phyloP scores from a whole-genome alignment of 2,329 filamentous ascomycete species.

The Fusarium compactum region DNA sequence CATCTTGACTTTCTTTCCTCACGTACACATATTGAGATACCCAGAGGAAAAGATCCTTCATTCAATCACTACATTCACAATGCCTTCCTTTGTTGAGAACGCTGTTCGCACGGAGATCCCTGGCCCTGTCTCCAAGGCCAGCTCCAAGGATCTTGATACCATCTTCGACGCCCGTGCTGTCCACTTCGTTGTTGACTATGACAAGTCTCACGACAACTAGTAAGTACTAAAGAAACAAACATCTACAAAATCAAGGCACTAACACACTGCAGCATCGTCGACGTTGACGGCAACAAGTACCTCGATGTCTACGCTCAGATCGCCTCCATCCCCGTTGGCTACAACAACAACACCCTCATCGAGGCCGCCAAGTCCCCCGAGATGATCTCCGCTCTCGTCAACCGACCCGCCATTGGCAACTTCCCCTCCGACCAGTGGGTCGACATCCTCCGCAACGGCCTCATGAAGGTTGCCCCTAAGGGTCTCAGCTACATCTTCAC shows the following conservation, averaged over 20 bases:
- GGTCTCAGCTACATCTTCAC: slow-evolving; percentile 86
- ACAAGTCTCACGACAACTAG: slow-evolving; percentile 66
- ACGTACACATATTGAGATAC: slow-evolving; percentile 24
- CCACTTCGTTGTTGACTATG: slow-evolving; percentile 66
- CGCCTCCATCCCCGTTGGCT: slow-evolving; percentile 84
- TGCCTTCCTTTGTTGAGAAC: slow-evolving; percentile 52
- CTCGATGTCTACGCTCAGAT: slow-evolving; percentile 79
- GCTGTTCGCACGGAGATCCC: slow-evolving; percentile 55
- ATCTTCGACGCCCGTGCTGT: slow-evolving; percentile 65
- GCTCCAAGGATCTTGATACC: slow-evolving; percentile 57
- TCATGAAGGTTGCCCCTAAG: slow-evolving; percentile 78
- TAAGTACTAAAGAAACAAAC: slow-evolving; percentile 7
- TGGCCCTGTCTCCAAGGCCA: slow-evolving; percentile 56
- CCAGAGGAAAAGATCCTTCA: slow-evolving; percentile 21
- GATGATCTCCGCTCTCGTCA: slow-evolving; percentile 80
- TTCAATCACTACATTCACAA: slow-evolving; percentile 38
- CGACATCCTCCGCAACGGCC: slow-evolving; percentile 75
- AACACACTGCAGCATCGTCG: slow-evolving; percentile 54
- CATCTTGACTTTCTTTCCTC: slow-evolving; percentile 35
- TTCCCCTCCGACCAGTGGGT: slow-evolving; percentile 84
- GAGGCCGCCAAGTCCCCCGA: slow-evolving; percentile 75
- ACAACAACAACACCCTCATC: slow-evolving; percentile 79
- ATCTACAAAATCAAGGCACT: not conserved
- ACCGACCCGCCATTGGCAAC: slow-evolving; percentile 83
- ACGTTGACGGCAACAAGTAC: slow-evolving; percentile 63